A percentile compares a stretch with the other conserved stretches of the same genome.
Evolutionary conservation across 768 basidiomycete genomes (phyloP).

Genomic region (Nevesoporus exiguus): DNA sequence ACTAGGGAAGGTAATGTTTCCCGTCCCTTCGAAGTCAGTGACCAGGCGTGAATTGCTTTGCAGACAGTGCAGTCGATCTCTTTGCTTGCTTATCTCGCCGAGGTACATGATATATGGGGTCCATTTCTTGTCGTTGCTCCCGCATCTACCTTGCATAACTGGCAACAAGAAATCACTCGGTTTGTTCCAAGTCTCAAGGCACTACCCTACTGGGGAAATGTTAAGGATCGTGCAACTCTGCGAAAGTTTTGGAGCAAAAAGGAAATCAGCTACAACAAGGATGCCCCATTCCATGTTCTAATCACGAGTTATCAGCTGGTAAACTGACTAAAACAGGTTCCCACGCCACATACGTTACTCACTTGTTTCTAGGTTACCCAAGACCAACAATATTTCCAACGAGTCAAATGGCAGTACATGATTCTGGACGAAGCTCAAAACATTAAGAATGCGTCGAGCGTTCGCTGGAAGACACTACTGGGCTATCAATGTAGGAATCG

Average conservation of each 20-base stretch:
- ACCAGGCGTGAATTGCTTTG: not conserved
- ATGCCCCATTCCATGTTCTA: conserved; percentile 94
- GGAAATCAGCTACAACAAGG: conserved; percentile 90
- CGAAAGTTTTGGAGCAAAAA: conserved; percentile 99
- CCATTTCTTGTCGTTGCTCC: conserved; percentile 98
- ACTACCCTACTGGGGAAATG: conserved; percentile 97
- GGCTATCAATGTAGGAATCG: conserved; percentile 96
- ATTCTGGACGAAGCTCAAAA: conserved; percentile 99
- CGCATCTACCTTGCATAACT: conserved; percentile 95
- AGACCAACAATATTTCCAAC: conserved; percentile 97
- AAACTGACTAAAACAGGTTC: conserved; percentile 22
- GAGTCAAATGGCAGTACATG: conserved; percentile 99
- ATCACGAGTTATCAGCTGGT: conserved; percentile 97
- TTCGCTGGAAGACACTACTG: conserved; percentile 95
- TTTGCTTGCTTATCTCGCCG: conserved; percentile 90
- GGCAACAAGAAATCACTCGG: conserved; percentile 97
- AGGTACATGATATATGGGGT: conserved; percentile 98
- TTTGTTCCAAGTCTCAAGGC: conserved; percentile 94
- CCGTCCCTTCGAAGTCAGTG: conserved; percentile 7
- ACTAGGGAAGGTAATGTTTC: conserved; percentile 66
- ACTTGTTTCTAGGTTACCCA: conserved; percentile 66
- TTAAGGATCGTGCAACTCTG: conserved; percentile 90
- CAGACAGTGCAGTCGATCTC: conserved; percentile 98
- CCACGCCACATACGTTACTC: not conserved
- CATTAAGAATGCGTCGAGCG: conserved; percentile 96